phyloP scores from a whole-genome alignment of 2,329 filamentous ascomycete species.

The Didymella sp. region DNA sequence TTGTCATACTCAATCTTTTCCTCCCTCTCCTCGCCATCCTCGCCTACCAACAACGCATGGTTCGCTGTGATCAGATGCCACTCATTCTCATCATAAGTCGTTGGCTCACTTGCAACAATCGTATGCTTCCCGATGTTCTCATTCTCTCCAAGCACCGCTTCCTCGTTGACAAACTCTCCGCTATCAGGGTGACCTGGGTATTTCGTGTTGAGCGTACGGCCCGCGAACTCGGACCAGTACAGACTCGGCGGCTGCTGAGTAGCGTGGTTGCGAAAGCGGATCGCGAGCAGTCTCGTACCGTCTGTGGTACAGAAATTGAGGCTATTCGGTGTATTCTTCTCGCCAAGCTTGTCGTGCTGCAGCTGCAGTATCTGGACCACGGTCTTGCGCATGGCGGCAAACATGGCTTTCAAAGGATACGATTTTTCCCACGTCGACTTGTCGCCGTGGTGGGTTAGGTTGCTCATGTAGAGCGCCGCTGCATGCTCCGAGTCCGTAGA shows the following conservation, averaged over 20 bases:
- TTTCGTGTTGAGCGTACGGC: conserved; percentile 61
- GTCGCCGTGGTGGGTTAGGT: conserved; percentile 51
- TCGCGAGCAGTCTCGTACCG: conserved; percentile 58
- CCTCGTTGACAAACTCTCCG: conserved; percentile 42
- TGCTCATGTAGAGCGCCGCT: conserved; percentile 59
- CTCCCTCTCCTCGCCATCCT: conserved; percentile 49
- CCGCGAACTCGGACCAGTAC: conserved; percentile 60
- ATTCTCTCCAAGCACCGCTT: conserved; percentile 45
- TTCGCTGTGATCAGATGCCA: conserved; percentile 61
- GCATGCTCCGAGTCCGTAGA: conserved; percentile 62
- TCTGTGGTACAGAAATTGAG: conserved; percentile 63
- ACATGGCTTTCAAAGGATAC: conserved; percentile 55
- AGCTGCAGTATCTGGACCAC: conserved; percentile 56
- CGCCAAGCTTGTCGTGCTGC: conserved; percentile 53
- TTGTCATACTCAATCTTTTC: conserved; percentile 48
- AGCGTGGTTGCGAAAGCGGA: conserved; percentile 61
- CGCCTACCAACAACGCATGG: conserved; percentile 53
- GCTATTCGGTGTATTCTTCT: conserved; percentile 54
- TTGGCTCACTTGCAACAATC: conserved; percentile 62
- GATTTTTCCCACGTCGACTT: conserved; percentile 52
- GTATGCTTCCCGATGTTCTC: conserved; percentile 59
- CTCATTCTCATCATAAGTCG: conserved; percentile 60
- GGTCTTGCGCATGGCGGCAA: conserved; percentile 55
- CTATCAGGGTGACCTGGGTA: conserved; percentile 59
- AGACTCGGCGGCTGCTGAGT: conserved; percentile 60